Evolutionary conservation across 352 stramenopile genomes (phyloP).

Genomic region (Phytophthora colocasiae): DNA sequence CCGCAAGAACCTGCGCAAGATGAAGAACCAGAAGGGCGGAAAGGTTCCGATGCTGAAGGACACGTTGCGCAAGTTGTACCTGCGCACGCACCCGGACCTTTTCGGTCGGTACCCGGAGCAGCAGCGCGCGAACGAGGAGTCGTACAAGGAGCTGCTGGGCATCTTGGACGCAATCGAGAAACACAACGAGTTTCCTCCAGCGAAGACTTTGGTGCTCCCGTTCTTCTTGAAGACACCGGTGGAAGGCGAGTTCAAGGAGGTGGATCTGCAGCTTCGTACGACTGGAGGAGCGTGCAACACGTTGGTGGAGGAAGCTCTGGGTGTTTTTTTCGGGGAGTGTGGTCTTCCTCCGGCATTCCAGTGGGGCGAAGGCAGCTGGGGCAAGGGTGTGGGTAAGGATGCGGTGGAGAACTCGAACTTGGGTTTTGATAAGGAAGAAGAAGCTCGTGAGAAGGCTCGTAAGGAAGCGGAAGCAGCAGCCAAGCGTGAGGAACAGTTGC

Average conservation of each 20-base stretch:
- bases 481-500: slow-evolving; percentile 54
- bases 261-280: slow-evolving; percentile 68
- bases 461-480: slow-evolving; percentile 46
- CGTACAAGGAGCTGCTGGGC: slow-evolving; percentile 84
- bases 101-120: slow-evolving; percentile 79
- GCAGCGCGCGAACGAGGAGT: slow-evolving; percentile 70
- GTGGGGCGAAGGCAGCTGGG: slow-evolving; percentile 81
- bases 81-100: slow-evolving; percentile 81
- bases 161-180: slow-evolving; percentile 85
- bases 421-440: slow-evolving; percentile 66
- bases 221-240: slow-evolving; percentile 78
- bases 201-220: slow-evolving; percentile 71
- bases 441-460: slow-evolving; percentile 47
- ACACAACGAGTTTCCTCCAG: slow-evolving; percentile 78
- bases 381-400: slow-evolving; percentile 66
- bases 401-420: slow-evolving; percentile 72
- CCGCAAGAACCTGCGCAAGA: slow-evolving; percentile 82
- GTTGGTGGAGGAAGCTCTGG: slow-evolving; percentile 76
- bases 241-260: slow-evolving; percentile 75
- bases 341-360: slow-evolving; percentile 67
- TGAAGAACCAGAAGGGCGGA: slow-evolving; percentile 63
- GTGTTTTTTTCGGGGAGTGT: slow-evolving; percentile 75
- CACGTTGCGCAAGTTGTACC: slow-evolving; percentile 82
- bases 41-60: slow-evolving; percentile 77
- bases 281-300: slow-evolving; percentile 82